Base-by-base conservation (phyloP, 352 stramenopile genomes). In the Pythium coloratum region DNA sequence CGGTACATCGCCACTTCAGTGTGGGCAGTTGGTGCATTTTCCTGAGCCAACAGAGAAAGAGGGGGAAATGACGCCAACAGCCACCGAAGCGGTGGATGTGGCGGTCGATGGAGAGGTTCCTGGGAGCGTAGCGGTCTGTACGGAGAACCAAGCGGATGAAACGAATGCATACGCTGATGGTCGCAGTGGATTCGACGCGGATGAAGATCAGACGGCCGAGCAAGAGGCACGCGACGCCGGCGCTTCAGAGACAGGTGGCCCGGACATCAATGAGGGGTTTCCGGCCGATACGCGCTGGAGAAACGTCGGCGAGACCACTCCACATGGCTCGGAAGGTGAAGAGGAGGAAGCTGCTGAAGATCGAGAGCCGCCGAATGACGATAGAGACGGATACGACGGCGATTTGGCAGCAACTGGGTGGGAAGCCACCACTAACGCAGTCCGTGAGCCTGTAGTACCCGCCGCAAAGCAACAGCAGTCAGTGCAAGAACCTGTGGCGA, bases 1-100 rank as follows among this genome's bases (percentile, higher is more conserved):
- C 55, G 34, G 59, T 67, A 67, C 54, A 30, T 24, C 13, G 13
- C 26, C 20, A 12, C 30, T 47, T 58, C 24, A 32, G 36, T 50
- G 13, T 26, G 20, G 12, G 40, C 55, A 55, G 24, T 56, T 47
- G 46, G 18, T 16, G n/a, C 47, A 62, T 49, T 63, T 59, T 40
- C 16, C 18, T 3, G 16, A 34, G n/a, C 26, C 18, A 56, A 61
- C 38, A 26, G n/a, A 3, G 44, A 13, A 55, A 28, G 20, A 34
- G 0, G 24, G 34, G 30, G 33, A 18, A 54, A 30, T n/a, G 42
- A 59, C 32, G 14, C 30, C 33, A 6, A 46, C 30, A 8, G 33
- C 30, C 12, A 38, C 10, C 7, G 53, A 59, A 8, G 53, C n/a
- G 32, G 28, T 44, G 8, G 53, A 32, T 44, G 28, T 28, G 32